These are phyloP conservation scores for Gnaphalium uliginosum DNA, from an alignment of 129 eudicot species.

Conservation along the genomic window DNA sequence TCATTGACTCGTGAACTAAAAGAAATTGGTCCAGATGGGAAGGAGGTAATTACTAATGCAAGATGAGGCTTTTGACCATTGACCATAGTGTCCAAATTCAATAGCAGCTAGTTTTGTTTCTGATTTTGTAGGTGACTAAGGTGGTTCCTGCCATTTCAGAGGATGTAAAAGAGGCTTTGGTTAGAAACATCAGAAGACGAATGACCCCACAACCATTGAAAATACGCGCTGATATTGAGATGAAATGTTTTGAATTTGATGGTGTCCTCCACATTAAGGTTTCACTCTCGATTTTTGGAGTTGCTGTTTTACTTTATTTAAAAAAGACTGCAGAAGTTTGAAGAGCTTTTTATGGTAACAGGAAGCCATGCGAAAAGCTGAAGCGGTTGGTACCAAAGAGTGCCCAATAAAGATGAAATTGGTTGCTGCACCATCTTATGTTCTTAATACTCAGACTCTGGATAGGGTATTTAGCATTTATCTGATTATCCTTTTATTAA, in stretches of 20 bases:
- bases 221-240: slow-evolving; percentile 68
- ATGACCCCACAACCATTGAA: slow-evolving; percentile 79
- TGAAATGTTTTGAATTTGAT: slow-evolving; percentile 68
- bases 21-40: slow-evolving; percentile 57
- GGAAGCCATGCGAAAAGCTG: slow-evolving; percentile 84
- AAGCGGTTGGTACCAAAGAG: slow-evolving; percentile 61
- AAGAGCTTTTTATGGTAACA: slow-evolving; percentile 20
- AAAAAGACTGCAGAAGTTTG: neutral
- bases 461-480: slow-evolving; percentile 50
- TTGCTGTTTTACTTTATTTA: neutral
- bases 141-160: slow-evolving; percentile 69
- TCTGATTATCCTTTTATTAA: neutral
- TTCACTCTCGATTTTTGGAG: neutral
- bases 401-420: slow-evolving; percentile 74
- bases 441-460: slow-evolving; percentile 67
- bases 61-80: slow-evolving; percentile 6
- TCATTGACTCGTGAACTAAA: slow-evolving; percentile 53
- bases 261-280: slow-evolving; percentile 83
- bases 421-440: slow-evolving; percentile 72
- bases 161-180: slow-evolving; percentile 59
- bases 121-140: slow-evolving; percentile 49
- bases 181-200: slow-evolving; percentile 59
- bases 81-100: slow-evolving; percentile 2
- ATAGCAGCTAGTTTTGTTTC: neutral
- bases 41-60: slow-evolving; percentile 43